Percentiles rank a stretch among this genome's conserved stretches.
Evolutionary conservation across 371 early-diverging fungal species (phyloP).

Genomic region (Mortierella sp.): DNA sequence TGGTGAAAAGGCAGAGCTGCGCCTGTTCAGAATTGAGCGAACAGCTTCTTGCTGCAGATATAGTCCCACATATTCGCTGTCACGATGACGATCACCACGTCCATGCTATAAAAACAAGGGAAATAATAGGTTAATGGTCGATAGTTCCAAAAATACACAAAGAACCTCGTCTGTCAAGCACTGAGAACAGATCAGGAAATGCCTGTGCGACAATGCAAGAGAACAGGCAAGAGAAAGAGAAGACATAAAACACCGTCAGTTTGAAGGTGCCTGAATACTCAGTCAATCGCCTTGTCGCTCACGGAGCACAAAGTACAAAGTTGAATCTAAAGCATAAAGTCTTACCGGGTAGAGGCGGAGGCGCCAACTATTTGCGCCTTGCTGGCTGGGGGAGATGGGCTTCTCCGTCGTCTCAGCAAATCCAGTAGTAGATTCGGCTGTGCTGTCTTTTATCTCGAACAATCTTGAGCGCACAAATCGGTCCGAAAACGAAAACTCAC

Average conservation of each 20-base stretch:
- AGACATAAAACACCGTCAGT: slow-evolving; percentile 43
- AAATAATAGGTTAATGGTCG: background rate
- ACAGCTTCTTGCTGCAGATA: slow-evolving; percentile 46
- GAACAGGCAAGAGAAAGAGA: slow-evolving; percentile 11
- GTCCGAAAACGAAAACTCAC: slow-evolving; percentile 55
- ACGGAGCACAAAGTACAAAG: background rate
- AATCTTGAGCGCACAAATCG: slow-evolving; percentile 53
- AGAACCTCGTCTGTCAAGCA: background rate
- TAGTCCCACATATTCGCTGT: slow-evolving; percentile 49
- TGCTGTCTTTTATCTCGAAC: slow-evolving; percentile 33
- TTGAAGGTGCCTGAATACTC: slow-evolving; percentile 27
- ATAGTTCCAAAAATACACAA: slow-evolving; percentile 8
- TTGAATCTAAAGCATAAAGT: background rate
- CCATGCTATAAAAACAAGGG: slow-evolving; percentile 39
- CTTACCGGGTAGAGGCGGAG: slow-evolving; percentile 56
- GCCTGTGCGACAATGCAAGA: slow-evolving; percentile 12
- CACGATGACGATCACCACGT: slow-evolving; percentile 55
- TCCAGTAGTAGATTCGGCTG: background rate
- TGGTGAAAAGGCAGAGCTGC: slow-evolving; percentile 16
- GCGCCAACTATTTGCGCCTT: slow-evolving; percentile 36
- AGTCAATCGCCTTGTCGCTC: slow-evolving; percentile 7
- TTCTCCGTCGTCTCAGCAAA: background rate
- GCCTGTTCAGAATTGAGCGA: slow-evolving; percentile 20
- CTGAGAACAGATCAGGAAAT: slow-evolving; percentile 11
- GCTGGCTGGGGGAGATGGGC: background rate